Base-by-base conservation (phyloP, 139 green algal genomes). In the Zygnema circumcarinatum region DNA sequence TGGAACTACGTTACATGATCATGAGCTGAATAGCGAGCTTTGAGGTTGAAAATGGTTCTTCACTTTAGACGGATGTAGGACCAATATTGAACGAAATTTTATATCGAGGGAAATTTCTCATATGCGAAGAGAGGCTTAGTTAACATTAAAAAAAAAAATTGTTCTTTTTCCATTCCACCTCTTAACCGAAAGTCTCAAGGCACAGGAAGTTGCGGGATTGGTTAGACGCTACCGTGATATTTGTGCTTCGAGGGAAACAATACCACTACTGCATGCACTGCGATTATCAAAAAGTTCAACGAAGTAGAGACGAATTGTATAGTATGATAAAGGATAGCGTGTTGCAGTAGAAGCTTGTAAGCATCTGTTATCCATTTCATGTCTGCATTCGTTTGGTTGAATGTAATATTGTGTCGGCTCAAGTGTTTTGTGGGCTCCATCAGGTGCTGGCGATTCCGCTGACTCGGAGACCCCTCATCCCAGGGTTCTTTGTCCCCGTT, bases 401-500 rank as follows among this genome's bases (percentile, higher is more conserved):
- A n/a, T n/a, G n/a, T n/a, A n/a, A n/a, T n/a, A n/a, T 72, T 29
- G 54, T 72, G 25, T 72, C 25, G 25, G 54, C 54, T 25, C 54
- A 72, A 25, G 54, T 72, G 54, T 29, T 72, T 25, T 72, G 69
- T n/a, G n/a, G n/a, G n/a, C n/a, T n/a, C n/a, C n/a, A n/a, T n/a
- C 69, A 86, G 79, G 83, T 88, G 74, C 79, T 89, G n/a, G 84
- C 84, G 31, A 36, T 89, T 79, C 84, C 84, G 21, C 54, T 89
- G 25, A 89, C 84, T 21, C n/a, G 84, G 0, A 42, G 84, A 21
- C 84, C 84, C 2, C 75, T 89, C 7, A 84, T 89, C 33, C 84
- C 84, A n/a, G 84, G 84, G 39, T 89, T 89, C 40, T 89, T 69
- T 20, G 74, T 89, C 22, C 84, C 84, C 22, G 74, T 89, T 41